Conservation (phyloP, 495 filamentous ascomycete species). For the Xylaria nigripes region DNA sequence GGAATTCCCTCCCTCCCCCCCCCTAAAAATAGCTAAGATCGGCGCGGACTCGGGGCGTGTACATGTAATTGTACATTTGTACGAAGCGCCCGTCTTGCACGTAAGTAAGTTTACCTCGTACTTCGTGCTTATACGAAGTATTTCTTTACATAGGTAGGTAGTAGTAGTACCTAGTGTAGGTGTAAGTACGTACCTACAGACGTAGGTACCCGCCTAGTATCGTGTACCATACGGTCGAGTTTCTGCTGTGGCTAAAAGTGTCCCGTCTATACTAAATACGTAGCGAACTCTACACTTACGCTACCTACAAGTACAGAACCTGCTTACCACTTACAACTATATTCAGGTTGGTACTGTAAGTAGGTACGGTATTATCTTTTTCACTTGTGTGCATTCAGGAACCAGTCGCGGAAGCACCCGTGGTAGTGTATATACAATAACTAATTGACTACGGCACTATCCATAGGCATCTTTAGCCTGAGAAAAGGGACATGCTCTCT, state of each 20-base stretch:
- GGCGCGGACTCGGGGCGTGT: neutral
- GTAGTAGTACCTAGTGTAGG: no score
- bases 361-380: neutral
- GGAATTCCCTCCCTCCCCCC: no score
- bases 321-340: neutral
- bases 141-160: no score
- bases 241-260: no score
- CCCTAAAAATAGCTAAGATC: conserved; percentile 3
- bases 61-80: neutral
- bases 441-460: neutral
- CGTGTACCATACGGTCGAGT: no score
- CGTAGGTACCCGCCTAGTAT: no score
- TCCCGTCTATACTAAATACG: neutral
- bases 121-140: no score
- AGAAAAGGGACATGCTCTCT: neutral
- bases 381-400: neutral
- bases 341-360: neutral
- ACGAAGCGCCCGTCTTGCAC: neutral
- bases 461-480: neutral
- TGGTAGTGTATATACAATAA: neutral
- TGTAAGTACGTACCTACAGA: no score
- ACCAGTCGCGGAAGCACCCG: conserved; percentile 2
- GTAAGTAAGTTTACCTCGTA: no score
- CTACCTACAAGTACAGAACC: neutral
- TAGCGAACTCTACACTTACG: neutral